Evolutionary conservation across 2,329 filamentous ascomycete species (phyloP).

Genomic region (Aphanocladium album): DNA sequence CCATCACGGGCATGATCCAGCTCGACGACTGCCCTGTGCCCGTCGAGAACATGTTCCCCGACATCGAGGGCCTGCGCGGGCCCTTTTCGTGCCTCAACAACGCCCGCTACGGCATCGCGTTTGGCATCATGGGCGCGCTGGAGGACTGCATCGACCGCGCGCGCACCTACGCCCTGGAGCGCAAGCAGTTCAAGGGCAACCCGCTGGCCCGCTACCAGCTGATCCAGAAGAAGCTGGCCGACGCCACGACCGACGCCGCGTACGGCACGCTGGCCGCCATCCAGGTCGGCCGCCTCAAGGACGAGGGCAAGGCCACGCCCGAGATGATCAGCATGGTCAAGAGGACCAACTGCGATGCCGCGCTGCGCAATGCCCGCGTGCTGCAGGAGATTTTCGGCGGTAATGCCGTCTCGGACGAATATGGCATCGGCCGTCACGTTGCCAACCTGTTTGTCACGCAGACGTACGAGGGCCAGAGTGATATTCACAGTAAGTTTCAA

Average conservation of each 20-base stretch:
- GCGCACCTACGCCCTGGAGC: conserved; percentile 81
- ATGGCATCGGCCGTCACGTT: conserved; percentile 89
- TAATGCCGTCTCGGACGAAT: conserved; percentile 97
- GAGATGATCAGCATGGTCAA: conserved; percentile 99
- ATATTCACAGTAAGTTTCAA: conserved; percentile 77
- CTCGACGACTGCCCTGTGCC: conserved; percentile 87
- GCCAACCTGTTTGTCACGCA: conserved; percentile 96
- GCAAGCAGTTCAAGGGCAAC: conserved; percentile 94
- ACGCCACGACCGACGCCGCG: conserved; percentile 84
- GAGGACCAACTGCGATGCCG: conserved; percentile 92
- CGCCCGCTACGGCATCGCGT: conserved; percentile 87
- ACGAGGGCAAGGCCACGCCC: conserved; percentile 77
- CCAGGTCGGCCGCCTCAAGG: conserved; percentile 90
- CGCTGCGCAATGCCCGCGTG: conserved; percentile 70
- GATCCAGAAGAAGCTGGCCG: conserved; percentile 94
- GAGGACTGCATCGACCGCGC: conserved; percentile 85
- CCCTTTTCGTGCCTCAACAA: conserved; percentile 94
- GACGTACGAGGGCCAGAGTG: conserved; percentile 97
- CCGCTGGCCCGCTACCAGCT: conserved; percentile 94
- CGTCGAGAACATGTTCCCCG: conserved; percentile 88
- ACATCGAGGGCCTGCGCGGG: conserved; percentile 78
- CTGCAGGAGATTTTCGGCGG: conserved; percentile 96
- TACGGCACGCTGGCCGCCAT: conserved; percentile 86
- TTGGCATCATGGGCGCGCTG: conserved; percentile 88
- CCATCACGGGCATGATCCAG: conserved; percentile 96